These are phyloP conservation scores for Centrapalus pauciflorus DNA, from an alignment of 129 eudicot species.

Conservation along the genomic window DNA sequence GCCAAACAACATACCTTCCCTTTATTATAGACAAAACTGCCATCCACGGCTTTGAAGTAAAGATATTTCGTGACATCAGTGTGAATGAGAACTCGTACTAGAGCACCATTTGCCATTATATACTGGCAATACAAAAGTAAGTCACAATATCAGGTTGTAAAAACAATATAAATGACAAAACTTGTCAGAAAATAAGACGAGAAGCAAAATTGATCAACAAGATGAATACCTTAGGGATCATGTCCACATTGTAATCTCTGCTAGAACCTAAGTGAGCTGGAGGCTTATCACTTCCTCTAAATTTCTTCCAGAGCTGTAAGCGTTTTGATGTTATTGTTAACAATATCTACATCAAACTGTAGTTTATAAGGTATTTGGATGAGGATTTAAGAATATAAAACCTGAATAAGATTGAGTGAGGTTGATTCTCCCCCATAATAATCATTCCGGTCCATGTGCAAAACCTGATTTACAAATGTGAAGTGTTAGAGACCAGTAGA, in stretches of 20 bases:
- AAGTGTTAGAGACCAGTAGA: slow-evolving; percentile 3
- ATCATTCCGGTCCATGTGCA: slow-evolving; percentile 98
- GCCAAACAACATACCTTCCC: slow-evolving; percentile 77
- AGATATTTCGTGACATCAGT: slow-evolving; percentile 92
- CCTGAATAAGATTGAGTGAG: slow-evolving; percentile 94
- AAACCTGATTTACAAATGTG: slow-evolving; percentile 43
- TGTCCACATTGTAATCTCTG: slow-evolving; percentile 94
- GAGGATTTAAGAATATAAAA: slow-evolving; percentile 12
- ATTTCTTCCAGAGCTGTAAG: slow-evolving; percentile 83
- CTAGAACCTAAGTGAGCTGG: slow-evolving; percentile 93
- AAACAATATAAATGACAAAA: neutral
- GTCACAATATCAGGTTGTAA: neutral
- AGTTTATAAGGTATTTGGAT: neutral
- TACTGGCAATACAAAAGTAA: slow-evolving; percentile 34
- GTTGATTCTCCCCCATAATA: slow-evolving; percentile 98
- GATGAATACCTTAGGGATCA: slow-evolving; percentile 82
- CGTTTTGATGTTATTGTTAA: slow-evolving; percentile 2
- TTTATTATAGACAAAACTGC: slow-evolving; percentile 86
- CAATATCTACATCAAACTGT: slow-evolving; percentile 1
- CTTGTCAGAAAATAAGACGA: neutral
- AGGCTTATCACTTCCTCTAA: slow-evolving; percentile 91
- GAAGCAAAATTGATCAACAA: neutral
- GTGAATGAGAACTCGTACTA: slow-evolving; percentile 92
- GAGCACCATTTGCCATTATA: slow-evolving; percentile 95
- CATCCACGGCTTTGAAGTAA: slow-evolving; percentile 94